Percentiles rank a stretch among this genome's conserved stretches.
Conservation (phyloP, 1,284 basidiomycete genomes). For the Ustilago shanxiensis region DNA sequence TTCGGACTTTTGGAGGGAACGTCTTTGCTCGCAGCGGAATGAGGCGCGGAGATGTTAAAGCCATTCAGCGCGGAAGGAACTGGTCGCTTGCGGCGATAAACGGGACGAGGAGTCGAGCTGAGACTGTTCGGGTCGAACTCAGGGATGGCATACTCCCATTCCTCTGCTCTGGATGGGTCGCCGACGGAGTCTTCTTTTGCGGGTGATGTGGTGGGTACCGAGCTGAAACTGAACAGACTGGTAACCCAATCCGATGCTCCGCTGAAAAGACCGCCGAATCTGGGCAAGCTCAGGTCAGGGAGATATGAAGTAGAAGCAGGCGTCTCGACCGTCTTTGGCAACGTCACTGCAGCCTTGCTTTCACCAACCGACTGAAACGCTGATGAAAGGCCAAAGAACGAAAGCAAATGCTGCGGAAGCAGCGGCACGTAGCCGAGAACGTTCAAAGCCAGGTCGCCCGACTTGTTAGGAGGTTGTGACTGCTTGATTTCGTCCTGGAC, state of each 20-base stretch:
- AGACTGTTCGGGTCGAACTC: conserved; percentile 52
- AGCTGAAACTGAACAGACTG: conserved; percentile 21
- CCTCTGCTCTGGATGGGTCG: conserved; percentile 38
- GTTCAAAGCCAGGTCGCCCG: background rate
- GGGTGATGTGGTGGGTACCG: background rate
- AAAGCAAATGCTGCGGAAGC: conserved; percentile 51
- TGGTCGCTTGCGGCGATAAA: conserved; percentile 53
- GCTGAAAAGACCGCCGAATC: conserved; percentile 9
- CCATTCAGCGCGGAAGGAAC: conserved; percentile 41
- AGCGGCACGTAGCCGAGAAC: conserved; percentile 47
- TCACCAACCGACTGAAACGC: background rate
- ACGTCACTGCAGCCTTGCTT: background rate
- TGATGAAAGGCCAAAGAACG: conserved; percentile 37
- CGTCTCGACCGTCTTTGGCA: background rate
- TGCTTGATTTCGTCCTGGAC: background rate
- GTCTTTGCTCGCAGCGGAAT: background rate
- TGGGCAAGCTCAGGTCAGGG: conserved; percentile 4
- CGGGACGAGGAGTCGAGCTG: conserved; percentile 47
- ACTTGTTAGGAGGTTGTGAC: background rate
- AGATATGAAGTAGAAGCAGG: conserved; percentile 17
- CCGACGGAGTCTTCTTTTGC: background rate
- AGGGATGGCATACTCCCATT: conserved; percentile 57
- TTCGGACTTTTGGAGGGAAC: background rate
- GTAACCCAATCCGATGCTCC: conserved; percentile 26
- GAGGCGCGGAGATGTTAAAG: conserved; percentile 31